These are phyloP conservation scores for Fusarium kyushuense DNA, from an alignment of 2,329 filamentous ascomycete genomes.

Conservation along the genomic window DNA sequence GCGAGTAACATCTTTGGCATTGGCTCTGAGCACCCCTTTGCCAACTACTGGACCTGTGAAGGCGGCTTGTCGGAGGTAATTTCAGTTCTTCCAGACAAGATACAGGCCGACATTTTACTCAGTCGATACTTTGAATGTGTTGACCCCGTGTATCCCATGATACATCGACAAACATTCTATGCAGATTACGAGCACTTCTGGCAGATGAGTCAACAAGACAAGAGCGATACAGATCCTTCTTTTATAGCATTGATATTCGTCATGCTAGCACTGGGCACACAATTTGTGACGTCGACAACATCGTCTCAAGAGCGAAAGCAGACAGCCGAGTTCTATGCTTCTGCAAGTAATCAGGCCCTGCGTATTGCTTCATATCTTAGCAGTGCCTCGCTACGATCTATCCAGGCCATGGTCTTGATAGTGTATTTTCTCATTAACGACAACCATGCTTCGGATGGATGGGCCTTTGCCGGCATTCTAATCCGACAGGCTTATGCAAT, in stretches of 20 bases:
- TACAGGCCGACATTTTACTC: constrained; percentile 78
- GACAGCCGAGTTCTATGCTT: constrained; percentile 85
- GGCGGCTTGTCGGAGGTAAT: constrained; percentile 82
- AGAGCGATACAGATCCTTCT: constrained; percentile 72
- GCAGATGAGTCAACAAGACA: constrained; percentile 69
- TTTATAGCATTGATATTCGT: constrained; percentile 80
- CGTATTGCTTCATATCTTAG: constrained; percentile 82
- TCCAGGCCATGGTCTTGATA: constrained; percentile 84
- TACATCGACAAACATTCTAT: constrained; percentile 80
- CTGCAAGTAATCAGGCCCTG: constrained; percentile 81
- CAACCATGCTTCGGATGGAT: constrained; percentile 85
- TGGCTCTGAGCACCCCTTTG: constrained; percentile 81
- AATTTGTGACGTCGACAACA: constrained; percentile 72
- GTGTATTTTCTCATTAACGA: constrained; percentile 89
- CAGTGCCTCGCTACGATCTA: constrained; percentile 76
- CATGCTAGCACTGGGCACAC: constrained; percentile 82
- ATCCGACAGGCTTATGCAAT: constrained; percentile 85
- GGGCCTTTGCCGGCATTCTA: constrained; percentile 82
- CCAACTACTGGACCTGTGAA: constrained; percentile 86
- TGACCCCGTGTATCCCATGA: constrained; percentile 84
- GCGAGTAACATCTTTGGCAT: constrained; percentile 86
- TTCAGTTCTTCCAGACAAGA: constrained; percentile 78
- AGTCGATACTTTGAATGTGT: constrained; percentile 76
- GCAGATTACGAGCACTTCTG: constrained; percentile 84
- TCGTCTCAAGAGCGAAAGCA: constrained; percentile 74